Conservation (phyloP, 1,284 basidiomycete genomes). For the Cutaneotrichosporon spelunceum region DNA sequence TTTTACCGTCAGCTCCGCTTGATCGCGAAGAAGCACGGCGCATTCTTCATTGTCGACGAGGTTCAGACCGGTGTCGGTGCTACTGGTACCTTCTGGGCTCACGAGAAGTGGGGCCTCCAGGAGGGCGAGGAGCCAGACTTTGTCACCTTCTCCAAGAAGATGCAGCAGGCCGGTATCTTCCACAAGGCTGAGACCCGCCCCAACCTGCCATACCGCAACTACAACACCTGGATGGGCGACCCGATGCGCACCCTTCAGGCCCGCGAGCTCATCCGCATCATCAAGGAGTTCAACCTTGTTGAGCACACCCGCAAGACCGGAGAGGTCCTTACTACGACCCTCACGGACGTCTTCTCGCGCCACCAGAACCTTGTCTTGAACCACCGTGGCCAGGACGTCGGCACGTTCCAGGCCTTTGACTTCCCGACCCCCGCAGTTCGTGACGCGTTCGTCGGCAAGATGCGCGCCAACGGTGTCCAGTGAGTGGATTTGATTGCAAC, state of each 20-base stretch:
- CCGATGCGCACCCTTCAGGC: conserved; percentile 57
- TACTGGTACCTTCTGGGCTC: conserved; percentile 59
- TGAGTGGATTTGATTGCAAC: conserved; percentile 30
- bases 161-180: conserved; percentile 56
- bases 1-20: conserved; percentile 56
- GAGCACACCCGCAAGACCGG: conserved; percentile 49
- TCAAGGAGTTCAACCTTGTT: conserved; percentile 51
- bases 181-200: conserved; percentile 56
- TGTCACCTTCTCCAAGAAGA: conserved; percentile 58
- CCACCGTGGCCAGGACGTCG: conserved; percentile 54
- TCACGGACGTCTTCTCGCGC: conserved; percentile 40
- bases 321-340: conserved; percentile 41
- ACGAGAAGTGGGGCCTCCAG: conserved; percentile 57
- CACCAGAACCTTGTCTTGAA: conserved; percentile 39
- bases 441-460: conserved; percentile 52
- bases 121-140: conserved; percentile 55
- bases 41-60: conserved; percentile 57
- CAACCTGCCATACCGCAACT: conserved; percentile 54
- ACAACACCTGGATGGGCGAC: conserved; percentile 52
- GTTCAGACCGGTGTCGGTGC: conserved; percentile 59
- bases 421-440: conserved; percentile 45
- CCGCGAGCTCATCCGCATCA: conserved; percentile 54
- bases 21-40: conserved; percentile 55
- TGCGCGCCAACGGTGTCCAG: conserved; percentile 54
- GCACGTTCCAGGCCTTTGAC: conserved; percentile 58